Base-by-base conservation (phyloP, 176 grass and related monocot genomes). In the Triticum urartu region DNA sequence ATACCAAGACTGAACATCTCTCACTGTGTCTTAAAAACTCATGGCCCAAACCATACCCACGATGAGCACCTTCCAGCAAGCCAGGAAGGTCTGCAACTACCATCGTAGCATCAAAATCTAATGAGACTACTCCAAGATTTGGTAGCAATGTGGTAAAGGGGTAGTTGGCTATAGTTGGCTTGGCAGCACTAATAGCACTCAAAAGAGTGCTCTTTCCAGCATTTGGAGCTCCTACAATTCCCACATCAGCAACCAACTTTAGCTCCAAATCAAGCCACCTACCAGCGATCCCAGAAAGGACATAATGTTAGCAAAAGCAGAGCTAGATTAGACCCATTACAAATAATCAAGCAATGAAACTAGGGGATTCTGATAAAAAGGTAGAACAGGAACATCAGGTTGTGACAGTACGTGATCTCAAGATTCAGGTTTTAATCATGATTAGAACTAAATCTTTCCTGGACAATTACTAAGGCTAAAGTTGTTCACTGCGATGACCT, bases 191-290 rank as follows among this genome's bases (percentile, higher is more conserved):
- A 79, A 98, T 89, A 65, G 83, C 96, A 69, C 91, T 91, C 83
- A 98, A 86, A 22, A 98, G 91, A 64, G 91, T 98, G 90, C 96
- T 98, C 88, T 98, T 98, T 66, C 96, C 96, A 69, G 96, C 96
- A 91, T 98, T 98, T 77, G 96, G 96, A 81, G 93, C 96, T 79
- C 96, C 96, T 28, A 98, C 96, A 47, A 98, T 98, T 33, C 96
- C 96, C 66, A 95, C 96, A 92, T 98, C 96, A 61, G 96, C 96
- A 24, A 98, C 91, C 68, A 98, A 84, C 86, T 98, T 98, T 61
- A 98, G 87, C 90, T 98, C 96, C 93, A 98, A 82, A 89, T 98
- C 90, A 30, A 98, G 66, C 96, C 96, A 98, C 91, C 96, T 98
- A 90, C 72, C 79, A 79, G 77, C 21, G 38, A 86, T 59, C 30